Evolutionary conservation across 805 yeast genomes (phyloP), one percentile per base, ranked within the genome.

Genomic region (Kurtzmaniella cleridarum): DNA sequence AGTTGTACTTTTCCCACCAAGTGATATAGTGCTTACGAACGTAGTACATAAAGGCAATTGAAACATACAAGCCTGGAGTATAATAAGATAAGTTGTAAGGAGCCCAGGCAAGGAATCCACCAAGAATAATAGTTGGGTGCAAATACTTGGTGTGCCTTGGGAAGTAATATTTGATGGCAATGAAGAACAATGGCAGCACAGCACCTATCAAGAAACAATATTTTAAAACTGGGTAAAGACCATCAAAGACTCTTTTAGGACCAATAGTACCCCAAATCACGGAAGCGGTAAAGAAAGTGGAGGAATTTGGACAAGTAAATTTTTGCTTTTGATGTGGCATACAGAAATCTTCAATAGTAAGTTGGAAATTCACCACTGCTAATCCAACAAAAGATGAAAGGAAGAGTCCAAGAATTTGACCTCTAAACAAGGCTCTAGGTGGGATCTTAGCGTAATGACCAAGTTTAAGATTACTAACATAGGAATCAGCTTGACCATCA

Each of bases 1-100:
- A 79, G 53, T 78, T 79, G 57, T 81, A 81, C 55, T 79, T 81
- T 27, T 78, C 75, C 87, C 81, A 81, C 82, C 81, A 70, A 17
- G 67, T 54, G 38, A 64, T 50, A 54, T 68, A 71, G 45, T 60
- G 56, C 36, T 62, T 58, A 48, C 71, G 69, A 49, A 77, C 55
- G 49, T 64, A 69, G 57, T 64, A 73, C 54, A 75, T 76, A 57
- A 79, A 80, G 3, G 64, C 37, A 41, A 64, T 63, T 2, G 81
- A 79, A 23, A 71, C 34, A 47, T 64, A 64, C 48, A 82, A 69
- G 41, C 83, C 76, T 9, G 78, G 75, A 1, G 84, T 83, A 27
- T 54, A 54, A 46, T 60, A 61, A 43, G 62, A 49, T 39, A 74
- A 50, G 47, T 72, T 71, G 46, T 70, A 73, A 16, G 79, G 78